These are phyloP conservation scores for Sugiyamaella marilandica DNA, from an alignment of 805 yeast genomes.

Conservation along the genomic window DNA sequence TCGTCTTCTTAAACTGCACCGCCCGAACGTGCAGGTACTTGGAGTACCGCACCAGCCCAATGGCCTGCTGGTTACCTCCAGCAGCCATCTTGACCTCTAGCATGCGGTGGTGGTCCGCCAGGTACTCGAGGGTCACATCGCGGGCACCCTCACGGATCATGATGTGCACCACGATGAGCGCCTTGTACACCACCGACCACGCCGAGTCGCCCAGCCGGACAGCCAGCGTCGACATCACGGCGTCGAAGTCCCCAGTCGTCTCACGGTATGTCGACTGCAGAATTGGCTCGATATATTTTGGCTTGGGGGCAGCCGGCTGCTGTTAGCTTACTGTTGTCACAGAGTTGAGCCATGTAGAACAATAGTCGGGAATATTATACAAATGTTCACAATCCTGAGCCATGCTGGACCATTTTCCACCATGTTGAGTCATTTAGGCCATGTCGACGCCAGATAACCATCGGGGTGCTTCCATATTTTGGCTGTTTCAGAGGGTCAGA, in stretches of 20 bases:
- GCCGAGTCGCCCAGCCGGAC: conserved; percentile 68
- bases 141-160: conserved; percentile 90
- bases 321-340: conserved; percentile 2
- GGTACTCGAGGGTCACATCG: conserved; percentile 63
- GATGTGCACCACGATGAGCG: conserved; percentile 78
- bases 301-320: conserved; percentile 92
- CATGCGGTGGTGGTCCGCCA: conserved; percentile 46
- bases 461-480: no score
- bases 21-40: conserved; percentile 67
- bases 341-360: no score
- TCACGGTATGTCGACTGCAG: conserved; percentile 60
- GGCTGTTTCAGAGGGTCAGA: no score
- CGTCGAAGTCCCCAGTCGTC: conserved; percentile 56
- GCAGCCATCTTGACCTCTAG: conserved; percentile 38
- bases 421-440: no score
- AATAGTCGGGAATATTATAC: no score
- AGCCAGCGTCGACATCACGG: conserved; percentile 62
- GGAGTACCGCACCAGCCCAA: conserved; percentile 55
- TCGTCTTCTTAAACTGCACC: conserved; percentile 50
- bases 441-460: no score
- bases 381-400: no score
- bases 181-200: conserved; percentile 88
- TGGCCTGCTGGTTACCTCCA: conserved; percentile 31
- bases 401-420: no score
- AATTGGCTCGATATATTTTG: conserved; percentile 92